Base-by-base conservation (phyloP, 352 stramenopile genomes). In the Phytophthora vignae region DNA sequence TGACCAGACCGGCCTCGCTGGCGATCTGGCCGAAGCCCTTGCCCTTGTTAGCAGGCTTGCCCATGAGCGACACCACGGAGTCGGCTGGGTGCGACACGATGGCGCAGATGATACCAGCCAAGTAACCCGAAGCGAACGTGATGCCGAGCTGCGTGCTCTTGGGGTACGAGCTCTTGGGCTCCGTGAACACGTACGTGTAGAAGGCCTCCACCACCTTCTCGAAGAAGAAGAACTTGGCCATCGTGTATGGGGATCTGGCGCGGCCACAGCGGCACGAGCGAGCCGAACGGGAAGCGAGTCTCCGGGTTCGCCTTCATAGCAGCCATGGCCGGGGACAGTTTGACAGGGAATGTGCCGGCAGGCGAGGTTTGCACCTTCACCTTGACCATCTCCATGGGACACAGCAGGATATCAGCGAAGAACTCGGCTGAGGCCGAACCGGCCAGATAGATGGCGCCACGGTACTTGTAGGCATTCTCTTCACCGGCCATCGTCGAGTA, bases 211-310 rank as follows among this genome's bases (percentile, higher is more conserved):
- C 89, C 64, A 94, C 86, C 80, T 96, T 96, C 71, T 96, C 89
- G 67, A 98, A 98, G 78, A 99, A 98, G 69, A 98, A 98, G 79
- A 99, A 99, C 88, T 99, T 99, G 61, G 97, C 95, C 96, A 99
- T 99, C 61, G 98, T 99, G 96, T 99, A 99, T 67, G n/a, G 98
- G 98, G 77, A 98, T 98, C 83, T 98, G 95, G 49, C 95, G 90
- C 54, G 89, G 95, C 89, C 89, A 96, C 68, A 96, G 79, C 10
- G 94, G 95, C 52, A 97, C 90, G 1, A 98, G 78, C 62, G 90
- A 97, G 61, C 94, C 94, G 77, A 98, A 98, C 10, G 93, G 93
- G 81, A 98, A 98, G 53, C 93, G 89, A 55, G 83, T 95, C 68
- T 96, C 90, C 29, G 92, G 83, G 84, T 95, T 95, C 38, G 85